These are phyloP conservation scores for Talaromyces marneffei DNA, from an alignment of 2,329 filamentous ascomycete species.

Conservation along the genomic window DNA sequence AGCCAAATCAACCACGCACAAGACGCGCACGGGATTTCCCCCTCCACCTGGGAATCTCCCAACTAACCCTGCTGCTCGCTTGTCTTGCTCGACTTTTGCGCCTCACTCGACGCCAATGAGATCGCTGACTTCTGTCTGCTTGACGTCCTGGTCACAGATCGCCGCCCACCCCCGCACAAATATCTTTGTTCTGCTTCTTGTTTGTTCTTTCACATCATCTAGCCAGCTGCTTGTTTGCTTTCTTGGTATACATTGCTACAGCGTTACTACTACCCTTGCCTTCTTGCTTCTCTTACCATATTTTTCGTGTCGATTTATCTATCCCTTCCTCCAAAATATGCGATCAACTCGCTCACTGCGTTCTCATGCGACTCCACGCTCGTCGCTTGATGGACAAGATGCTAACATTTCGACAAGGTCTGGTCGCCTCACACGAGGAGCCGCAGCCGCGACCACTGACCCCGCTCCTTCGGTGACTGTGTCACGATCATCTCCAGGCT, in stretches of 20 bases:
- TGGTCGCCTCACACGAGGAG: slow-evolving; percentile 31
- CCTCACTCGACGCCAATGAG: background rate
- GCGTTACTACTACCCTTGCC: background rate
- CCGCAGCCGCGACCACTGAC: slow-evolving; percentile 22
- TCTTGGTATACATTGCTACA: background rate
- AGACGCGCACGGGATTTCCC: slow-evolving; percentile 1
- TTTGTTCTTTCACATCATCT: background rate
- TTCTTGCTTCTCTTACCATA: background rate
- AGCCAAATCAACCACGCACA: background rate
- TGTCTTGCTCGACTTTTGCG: background rate
- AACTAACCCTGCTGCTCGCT: background rate
- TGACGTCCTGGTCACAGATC: background rate
- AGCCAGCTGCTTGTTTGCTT: background rate
- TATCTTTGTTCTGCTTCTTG: background rate
- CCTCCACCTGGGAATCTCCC: background rate
- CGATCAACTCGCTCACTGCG: slow-evolving; percentile 36
- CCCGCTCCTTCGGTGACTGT: slow-evolving; percentile 30
- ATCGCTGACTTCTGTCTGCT: background rate
- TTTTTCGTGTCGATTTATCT: background rate
- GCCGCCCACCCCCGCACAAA: slow-evolving; percentile 10
- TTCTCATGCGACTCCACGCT: slow-evolving; percentile 27
- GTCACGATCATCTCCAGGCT: slow-evolving; percentile 30
- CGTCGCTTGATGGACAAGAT: slow-evolving; percentile 23
- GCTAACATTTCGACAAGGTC: slow-evolving; percentile 34
- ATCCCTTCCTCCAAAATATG: slow-evolving; percentile 22